Evolutionary conservation across 257 asterid genomes (phyloP).

Genomic region (Buddleja alternifolia): DNA sequence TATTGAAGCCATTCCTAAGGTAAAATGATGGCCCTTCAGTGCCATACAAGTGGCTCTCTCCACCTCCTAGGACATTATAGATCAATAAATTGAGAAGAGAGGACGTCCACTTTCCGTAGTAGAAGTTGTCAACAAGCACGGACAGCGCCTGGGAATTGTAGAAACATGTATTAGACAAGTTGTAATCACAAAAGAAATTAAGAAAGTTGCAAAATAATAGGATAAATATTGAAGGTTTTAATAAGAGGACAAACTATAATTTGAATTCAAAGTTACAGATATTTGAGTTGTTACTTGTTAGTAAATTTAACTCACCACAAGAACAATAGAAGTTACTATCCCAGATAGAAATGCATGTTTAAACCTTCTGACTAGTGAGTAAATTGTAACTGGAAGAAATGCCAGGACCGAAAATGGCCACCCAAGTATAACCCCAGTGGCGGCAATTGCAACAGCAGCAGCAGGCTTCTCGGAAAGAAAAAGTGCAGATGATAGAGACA

Average conservation of each 20-base stretch:
- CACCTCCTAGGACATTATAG: conserved; percentile 93
- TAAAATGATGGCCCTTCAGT: conserved; percentile 86
- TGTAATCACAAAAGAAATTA: conserved; percentile 11
- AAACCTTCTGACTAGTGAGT: conserved; percentile 66
- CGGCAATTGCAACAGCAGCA: conserved; percentile 84
- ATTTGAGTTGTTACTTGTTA: conserved; percentile 18
- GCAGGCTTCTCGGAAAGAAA: conserved; percentile 87
- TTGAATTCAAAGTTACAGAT: conserved; percentile 10
- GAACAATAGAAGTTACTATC: conserved; percentile 53
- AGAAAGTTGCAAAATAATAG: conserved; percentile 9
- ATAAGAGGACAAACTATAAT: neutral
- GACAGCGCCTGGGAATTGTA: conserved; percentile 69
- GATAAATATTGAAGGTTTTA: conserved; percentile 11
- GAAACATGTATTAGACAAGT: conserved; percentile 26
- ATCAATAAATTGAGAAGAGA: conserved; percentile 83
- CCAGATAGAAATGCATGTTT: conserved; percentile 74
- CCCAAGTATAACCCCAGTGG: conserved; percentile 89
- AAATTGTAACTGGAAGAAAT: conserved; percentile 85
- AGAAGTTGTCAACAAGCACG: conserved; percentile 66
- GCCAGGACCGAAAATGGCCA: conserved; percentile 99
- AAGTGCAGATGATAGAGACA: conserved; percentile 94
- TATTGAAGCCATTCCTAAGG: conserved; percentile 88
- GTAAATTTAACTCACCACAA: conserved; percentile 60
- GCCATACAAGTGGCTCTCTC: conserved; percentile 97
- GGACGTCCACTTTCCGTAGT: conserved; percentile 91